Base-by-base conservation (phyloP, 441 rosid species). In the Hura crepitans region DNA sequence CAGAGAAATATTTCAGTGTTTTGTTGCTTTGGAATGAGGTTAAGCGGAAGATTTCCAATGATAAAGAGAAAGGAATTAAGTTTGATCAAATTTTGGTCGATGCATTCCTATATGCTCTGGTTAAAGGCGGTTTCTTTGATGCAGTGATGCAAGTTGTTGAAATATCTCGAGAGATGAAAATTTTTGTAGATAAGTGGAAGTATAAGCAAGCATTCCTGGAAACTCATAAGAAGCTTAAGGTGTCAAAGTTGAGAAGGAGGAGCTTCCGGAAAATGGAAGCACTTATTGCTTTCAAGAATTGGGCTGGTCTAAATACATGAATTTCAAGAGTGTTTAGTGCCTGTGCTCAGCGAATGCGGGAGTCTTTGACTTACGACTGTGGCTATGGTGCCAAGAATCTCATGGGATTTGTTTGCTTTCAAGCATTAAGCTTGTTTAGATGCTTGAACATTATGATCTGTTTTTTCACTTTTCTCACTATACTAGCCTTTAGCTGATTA, bases 201-300 rank as follows among this genome's bases (percentile, higher is more conserved):
- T 92, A 92, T 82, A 92, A 90, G 81, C 97, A 92, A 83, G 97
- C 92, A 28, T 90, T 87, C 77, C 90, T 89, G 99, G 97, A 90
- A 87, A 89, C 77, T 58, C 99, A 87, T 81, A 89, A 92, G 88
- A 90, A 88, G 83, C 90, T 92, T 20, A 88, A 86, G 73, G 85
- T 94, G 68, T 81, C 93, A 45, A 94, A 92, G 79, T 60, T 92
- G 81, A 87, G 97, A 79, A 92, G 84, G 80, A 89, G 84, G 81
- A 92, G 78, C 84, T 82, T 84, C 77, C 87, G 87, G 77, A 95
- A 89, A 78, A 89, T 84, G 98, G 98, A 95, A 80, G 90, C 98
- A 5, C 91, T 95, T 30, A 70, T 92, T 75, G 94, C 95, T 57
- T 95, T 92, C 82, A 92, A 92, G 89, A 92, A 87, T 70, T 95